Evolutionary conservation across 2,329 filamentous ascomycete species (phyloP), one percentile per base, ranked within the genome.

Genomic region (Sporothrix sp.): DNA sequence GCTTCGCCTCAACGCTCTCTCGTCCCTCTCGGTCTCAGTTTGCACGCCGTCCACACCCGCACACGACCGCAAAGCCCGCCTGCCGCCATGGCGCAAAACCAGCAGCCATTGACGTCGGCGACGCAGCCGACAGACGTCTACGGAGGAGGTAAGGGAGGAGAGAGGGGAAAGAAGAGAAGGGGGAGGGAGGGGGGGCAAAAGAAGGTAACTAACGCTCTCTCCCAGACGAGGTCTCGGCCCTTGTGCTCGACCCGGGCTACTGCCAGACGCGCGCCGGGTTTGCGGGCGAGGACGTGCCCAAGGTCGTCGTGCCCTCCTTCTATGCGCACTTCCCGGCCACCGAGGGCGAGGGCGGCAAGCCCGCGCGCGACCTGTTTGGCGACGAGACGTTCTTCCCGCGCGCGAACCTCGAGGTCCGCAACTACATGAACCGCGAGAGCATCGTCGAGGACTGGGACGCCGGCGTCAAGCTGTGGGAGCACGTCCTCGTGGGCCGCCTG

Each of bases 381-480:
- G 94, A 98, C 65, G 91, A 96, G 67, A 82, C 84, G 58, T 83
- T 96, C 62, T 81, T 87, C 40, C 86, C 90, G 13, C 79, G 83
- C 56, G 74, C 78, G 49, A 78, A 83, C 54, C 76, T 95, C 58
- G 86, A 95, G 59, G 84, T 97, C 57, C 82, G 84, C 67, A 97
- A 96, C 69, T 93, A 95, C 58, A 94, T 95, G 79, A 83, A 82
- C 61, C 78, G 79, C 60, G 90, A 96, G 61, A 88, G 87, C 62
- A 79, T 90, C 46, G 93, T 98, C 43, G 87, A 96, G 66, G 90
- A 98, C 67, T 98, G 93, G 93, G 93, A 98, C 58, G 82, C 84
- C 44, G 91, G 90, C 25, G 78, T 86, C 54, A 84, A 84, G 65
- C 71, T 97, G 51, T 98, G 91, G 90, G 90, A 97, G 66, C 84